Conservation (phyloP, 2,329 filamentous ascomycete species). For the Clarireedia hainanense region DNA sequence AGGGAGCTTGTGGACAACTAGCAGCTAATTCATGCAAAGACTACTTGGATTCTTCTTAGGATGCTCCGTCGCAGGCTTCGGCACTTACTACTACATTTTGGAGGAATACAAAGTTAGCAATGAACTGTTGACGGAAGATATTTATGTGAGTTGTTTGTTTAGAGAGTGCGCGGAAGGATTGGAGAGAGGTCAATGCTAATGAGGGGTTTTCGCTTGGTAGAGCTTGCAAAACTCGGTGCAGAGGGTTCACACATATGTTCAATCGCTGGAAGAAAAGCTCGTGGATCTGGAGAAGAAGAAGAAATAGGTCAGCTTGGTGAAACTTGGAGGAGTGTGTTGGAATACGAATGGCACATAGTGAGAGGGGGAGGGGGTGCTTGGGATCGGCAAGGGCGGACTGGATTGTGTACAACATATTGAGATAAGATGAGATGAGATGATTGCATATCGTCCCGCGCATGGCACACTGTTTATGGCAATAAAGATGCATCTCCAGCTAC, state of each 20-base stretch:
- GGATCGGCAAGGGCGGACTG: background rate
- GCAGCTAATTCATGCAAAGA: slow-evolving; percentile 37
- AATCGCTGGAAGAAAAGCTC: slow-evolving; percentile 73
- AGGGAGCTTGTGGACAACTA: too few relatives aligned
- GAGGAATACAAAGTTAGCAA: slow-evolving; percentile 92
- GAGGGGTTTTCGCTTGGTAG: slow-evolving; percentile 37
- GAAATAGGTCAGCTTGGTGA: slow-evolving; percentile 30
- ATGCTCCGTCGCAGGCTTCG: slow-evolving; percentile 67
- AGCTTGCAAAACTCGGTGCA: slow-evolving; percentile 82
- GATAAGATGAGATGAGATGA: background rate
- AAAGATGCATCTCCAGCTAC: background rate
- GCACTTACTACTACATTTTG: slow-evolving; percentile 86
- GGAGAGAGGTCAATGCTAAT: background rate
- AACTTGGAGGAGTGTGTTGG: background rate
- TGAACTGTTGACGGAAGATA: slow-evolving; percentile 88
- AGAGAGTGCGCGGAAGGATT: background rate
- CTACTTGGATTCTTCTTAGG: slow-evolving; percentile 89
- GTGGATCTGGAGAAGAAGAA: slow-evolving; percentile 62
- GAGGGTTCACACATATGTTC: slow-evolving; percentile 76
- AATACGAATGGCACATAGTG: background rate
- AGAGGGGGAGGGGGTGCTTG: background rate
- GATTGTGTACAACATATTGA: slow-evolving; percentile 4
- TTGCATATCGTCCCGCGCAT: background rate
- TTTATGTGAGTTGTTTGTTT: slow-evolving; percentile 62
- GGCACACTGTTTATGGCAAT: background rate